These are phyloP conservation scores for Trametes punicea DNA, from an alignment of 768 basidiomycete species.

Conservation along the genomic window DNA sequence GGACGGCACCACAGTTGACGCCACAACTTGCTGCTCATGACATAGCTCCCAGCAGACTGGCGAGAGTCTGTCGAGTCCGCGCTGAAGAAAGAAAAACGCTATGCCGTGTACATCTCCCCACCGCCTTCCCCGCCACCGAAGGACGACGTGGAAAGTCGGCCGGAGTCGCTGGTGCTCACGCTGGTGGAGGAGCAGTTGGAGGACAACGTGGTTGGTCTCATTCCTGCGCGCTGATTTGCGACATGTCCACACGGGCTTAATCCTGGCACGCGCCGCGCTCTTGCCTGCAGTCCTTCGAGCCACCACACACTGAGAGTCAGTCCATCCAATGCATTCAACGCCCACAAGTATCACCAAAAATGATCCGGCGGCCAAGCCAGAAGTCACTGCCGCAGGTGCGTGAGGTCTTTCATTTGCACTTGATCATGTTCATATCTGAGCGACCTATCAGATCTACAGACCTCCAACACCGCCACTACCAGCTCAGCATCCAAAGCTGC, in stretches of 20 bases:
- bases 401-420: slow-evolving; percentile 1
- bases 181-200: slow-evolving; percentile 5
- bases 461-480: slow-evolving; percentile 33
- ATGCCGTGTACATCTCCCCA: slow-evolving; percentile 14
- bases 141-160: slow-evolving; percentile 8
- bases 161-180: slow-evolving; percentile 10
- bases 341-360: slow-evolving; percentile 1
- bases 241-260: slow-evolving; percentile 4
- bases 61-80: slow-evolving; percentile 22
- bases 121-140: slow-evolving; percentile 12
- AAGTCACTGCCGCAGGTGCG: slow-evolving; percentile 22
- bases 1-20: slow-evolving; percentile 5
- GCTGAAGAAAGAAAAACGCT: slow-evolving; percentile 12
- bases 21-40: slow-evolving; percentile 8
- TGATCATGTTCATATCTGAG: slow-evolving; percentile 12
- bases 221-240: neutral
- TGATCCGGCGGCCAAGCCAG: slow-evolving; percentile 11
- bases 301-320: neutral
- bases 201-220: neutral
- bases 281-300: slow-evolving; percentile 11
- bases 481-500: slow-evolving; percentile 17
- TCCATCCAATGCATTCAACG: slow-evolving; percentile 3
- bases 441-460: slow-evolving; percentile 26
- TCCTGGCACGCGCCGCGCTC: slow-evolving; percentile 6
- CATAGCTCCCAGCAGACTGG: slow-evolving; percentile 30